A percentile compares a stretch with the other conserved stretches of the same genome.
Evolutionary conservation across 2,329 filamentous ascomycete species (phyloP).

Genomic region (Macrophomina tecta): DNA sequence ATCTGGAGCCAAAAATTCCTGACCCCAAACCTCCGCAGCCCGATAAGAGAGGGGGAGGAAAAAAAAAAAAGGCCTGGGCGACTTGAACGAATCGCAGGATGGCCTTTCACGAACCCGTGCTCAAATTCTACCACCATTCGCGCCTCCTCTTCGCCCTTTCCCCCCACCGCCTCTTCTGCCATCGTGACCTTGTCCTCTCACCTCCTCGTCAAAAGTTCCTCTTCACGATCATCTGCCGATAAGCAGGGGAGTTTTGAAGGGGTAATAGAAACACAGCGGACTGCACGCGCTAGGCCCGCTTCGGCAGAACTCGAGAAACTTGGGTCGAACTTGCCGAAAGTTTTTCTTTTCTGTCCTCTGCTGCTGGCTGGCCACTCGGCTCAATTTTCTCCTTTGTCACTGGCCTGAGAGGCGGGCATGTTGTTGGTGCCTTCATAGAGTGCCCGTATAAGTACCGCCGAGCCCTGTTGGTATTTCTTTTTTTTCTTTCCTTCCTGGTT

Average conservation of each 20-base stretch:
- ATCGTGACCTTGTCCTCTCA: constrained; percentile 2
- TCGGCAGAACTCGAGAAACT: constrained; percentile 22
- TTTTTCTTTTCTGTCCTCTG: neutral
- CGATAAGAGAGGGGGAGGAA: constrained; percentile 2
- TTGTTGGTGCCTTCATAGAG: neutral
- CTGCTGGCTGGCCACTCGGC: neutral
- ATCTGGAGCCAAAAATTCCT: constrained; percentile 10
- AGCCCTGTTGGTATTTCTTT: neutral
- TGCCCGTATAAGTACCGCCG: constrained; percentile 3
- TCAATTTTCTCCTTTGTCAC: neutral
- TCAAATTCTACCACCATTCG: neutral
- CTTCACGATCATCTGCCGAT: constrained; percentile 21
- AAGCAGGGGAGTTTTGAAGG: constrained; percentile 27
- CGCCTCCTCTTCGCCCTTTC: neutral
- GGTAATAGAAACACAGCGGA: constrained; percentile 27
- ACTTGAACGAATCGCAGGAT: neutral
- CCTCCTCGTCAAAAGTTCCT: constrained; percentile 22
- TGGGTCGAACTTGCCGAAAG: constrained; percentile 11
- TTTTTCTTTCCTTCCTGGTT: neutral
- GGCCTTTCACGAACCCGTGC: neutral
- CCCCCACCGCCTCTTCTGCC: constrained; percentile 9
- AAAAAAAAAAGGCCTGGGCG: neutral
- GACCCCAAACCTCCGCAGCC: neutral
- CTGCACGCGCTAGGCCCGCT: constrained; percentile 8
- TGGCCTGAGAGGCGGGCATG: neutral